Base-by-base conservation (phyloP, 441 rosid genomes). In the Breynia disticha region DNA sequence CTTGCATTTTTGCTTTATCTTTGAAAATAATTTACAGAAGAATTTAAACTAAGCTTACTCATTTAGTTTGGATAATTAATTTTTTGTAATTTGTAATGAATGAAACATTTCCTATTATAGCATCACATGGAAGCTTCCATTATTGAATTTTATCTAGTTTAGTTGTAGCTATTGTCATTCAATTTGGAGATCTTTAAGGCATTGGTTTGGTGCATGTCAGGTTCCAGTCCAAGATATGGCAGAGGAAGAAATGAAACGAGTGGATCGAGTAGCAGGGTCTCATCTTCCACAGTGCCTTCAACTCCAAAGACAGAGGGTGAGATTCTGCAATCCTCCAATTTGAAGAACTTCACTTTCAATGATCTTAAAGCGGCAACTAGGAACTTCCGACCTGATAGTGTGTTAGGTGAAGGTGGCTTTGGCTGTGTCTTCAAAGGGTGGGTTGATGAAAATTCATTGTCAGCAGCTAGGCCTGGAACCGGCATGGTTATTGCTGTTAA, bases 371-470 rank as follows among this genome's bases (percentile, higher is more conserved):
- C 76, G 5, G 86, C 98, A 5, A 93, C 98, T 1, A 77, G 95
- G 65, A 89, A 89, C 73, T 93, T 93, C 66, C 84, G 95, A 17
- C 84, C 91, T 0, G 97, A 89, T 64, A 77, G 95, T 66, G 78
- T 93, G 57, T 50, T 93, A 39, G 99, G 99, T 19, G 99, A 93
- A 73, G 99, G 99, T 19, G 99, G 99, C 18, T 93, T 89, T n/a
- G 99, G 97, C 57, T 75, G 73, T 21, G 99, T 93, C 49, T 93
- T 79, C 59, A 93, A 82, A 57, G 99, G 95, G 8, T 93, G 97
- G 95, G 72, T 93, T 16, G 99, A 93, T 69, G 93, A 81, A 70
- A 64, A 79, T 48, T 60, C 96, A 28, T 67, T 77, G 38, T 43
- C 77, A 18, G 81, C 97, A 1, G 47, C 85, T 51, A 89, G 51